phyloP scores from a whole-genome alignment of 805 yeast genomes.

The Monosporozyma yasuniensis region DNA sequence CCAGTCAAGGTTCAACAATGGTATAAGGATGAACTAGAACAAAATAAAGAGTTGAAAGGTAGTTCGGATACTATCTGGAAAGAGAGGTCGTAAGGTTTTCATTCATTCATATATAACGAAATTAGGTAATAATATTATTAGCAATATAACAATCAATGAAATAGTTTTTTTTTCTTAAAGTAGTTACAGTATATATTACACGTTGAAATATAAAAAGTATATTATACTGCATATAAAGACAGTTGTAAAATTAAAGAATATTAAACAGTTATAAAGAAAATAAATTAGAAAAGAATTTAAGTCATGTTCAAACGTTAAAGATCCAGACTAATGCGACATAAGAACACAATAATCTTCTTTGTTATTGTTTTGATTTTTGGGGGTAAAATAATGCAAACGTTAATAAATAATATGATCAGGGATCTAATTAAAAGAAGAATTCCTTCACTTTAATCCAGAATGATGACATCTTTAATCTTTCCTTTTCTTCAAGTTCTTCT shows the following conservation, averaged over 20 bases:
- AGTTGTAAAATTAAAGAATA: background rate
- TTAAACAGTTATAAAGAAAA: background rate
- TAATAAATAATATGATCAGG: background rate
- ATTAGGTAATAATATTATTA: background rate
- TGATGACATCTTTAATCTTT: constrained; percentile 22
- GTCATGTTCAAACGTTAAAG: background rate
- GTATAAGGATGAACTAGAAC: constrained; percentile 51
- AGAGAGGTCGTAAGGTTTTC: constrained; percentile 12
- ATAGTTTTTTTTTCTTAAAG: background rate
- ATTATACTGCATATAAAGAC: background rate
- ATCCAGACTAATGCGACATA: background rate
- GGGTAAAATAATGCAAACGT: background rate
- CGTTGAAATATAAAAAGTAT: background rate
- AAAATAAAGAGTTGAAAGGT: constrained; percentile 53
- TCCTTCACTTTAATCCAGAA: constrained; percentile 18
- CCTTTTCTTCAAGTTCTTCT: constrained; percentile 27
- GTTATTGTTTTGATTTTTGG: background rate
- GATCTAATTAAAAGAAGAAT: constrained; percentile 11
- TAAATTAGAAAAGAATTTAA: background rate
- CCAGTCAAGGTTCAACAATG: constrained; percentile 61
- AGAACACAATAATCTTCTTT: background rate
- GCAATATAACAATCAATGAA: background rate
- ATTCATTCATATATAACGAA: background rate
- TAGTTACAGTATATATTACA: background rate
- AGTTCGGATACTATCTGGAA: constrained; percentile 85